Conservation (phyloP, 495 filamentous ascomycete genomes). For the Tetracladium marchalianum region DNA sequence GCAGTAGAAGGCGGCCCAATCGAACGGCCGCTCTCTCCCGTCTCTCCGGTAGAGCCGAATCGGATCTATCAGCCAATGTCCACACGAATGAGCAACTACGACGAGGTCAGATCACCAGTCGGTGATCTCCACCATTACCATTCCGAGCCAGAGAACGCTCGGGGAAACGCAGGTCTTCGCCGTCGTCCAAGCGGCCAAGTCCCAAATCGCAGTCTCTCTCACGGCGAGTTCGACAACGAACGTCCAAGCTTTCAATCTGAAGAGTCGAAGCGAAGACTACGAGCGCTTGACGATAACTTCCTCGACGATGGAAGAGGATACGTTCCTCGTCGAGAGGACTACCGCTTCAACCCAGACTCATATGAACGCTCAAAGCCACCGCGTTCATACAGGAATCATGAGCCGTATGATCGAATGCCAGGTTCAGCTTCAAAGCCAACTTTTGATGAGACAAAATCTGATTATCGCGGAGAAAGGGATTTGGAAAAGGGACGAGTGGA, state of each 20-base stretch:
- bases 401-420: conserved; percentile 6
- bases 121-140: background rate
- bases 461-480: conserved; percentile 1
- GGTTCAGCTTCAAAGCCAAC: conserved; percentile 11
- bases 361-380: conserved; percentile 9
- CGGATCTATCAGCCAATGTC: conserved; percentile 1
- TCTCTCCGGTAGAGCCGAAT: background rate
- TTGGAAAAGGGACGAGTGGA: conserved; percentile 2
- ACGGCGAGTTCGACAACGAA: conserved; percentile 2
- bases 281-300: conserved; percentile 7
- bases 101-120: conserved; percentile 6
- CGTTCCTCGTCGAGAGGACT: background rate
- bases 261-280: conserved; percentile 5
- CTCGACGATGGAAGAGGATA: conserved; percentile 4
- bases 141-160: background rate
- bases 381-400: conserved; percentile 7
- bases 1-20: conserved; percentile 6
- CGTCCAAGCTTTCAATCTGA: conserved; percentile 2
- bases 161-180: conserved; percentile 7
- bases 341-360: conserved; percentile 3
- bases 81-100: background rate
- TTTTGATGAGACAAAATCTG: conserved; percentile 9
- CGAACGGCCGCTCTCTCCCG: conserved; percentile 6
- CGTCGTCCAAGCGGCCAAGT: conserved; percentile 3
- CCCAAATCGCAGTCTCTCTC: conserved; percentile 2